Evolutionary conservation across 371 early-diverging fungal genomes (phyloP), one percentile per base, ranked within the genome.

Genomic region (Batkoa obscura): DNA sequence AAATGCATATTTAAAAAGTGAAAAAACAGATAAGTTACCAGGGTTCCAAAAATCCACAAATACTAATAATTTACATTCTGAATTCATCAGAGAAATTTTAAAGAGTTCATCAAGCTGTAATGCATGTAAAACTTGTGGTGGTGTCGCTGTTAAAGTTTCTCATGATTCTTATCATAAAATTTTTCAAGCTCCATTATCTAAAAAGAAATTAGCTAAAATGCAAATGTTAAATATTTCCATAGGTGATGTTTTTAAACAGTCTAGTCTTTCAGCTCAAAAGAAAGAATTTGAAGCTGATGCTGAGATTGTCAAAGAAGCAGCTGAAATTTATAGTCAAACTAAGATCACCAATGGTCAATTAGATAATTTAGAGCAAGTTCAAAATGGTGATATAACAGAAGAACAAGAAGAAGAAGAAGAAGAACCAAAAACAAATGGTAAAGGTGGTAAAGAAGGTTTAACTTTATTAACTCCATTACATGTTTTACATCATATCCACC

Each of bases 91-190:
- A 38, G 32, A 53, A n/a, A 39, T 53, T 9, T 3, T 53, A 6
- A 10, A 8, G 3, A 39, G 15, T 3, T 34, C 38, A 23, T n/a
- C 15, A 13, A 17, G 34, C 6, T 5, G 3, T 15, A 34, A 15
- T 9, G 10, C 36, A 2, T 53, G 53, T n/a, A n/a, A 12, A 3
- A 2, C 8, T 31, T 43, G 32, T 2, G 10, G 43, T 43, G 88
- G 84, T 15, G 72, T 78, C 35, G 69, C 79, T 2, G 85, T 88
- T 43, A 78, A 81, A 36, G 74, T 90, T 58, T 78, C 92, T 32
- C 85, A 81, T 58, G 93, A 93, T 58, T 87, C 86, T 30, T 74
- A 74, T 56, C 74, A 80, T 48, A 94, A 94, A 71, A 72, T 97
- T 23, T 94, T 94, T 67, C 78, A 88, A 62, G 73, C 81, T 64